Percentiles rank a stretch among this genome's conserved stretches.
These are phyloP conservation scores for Rubroboletus satanas DNA, from an alignment of 768 basidiomycete genomes.

Conservation along the genomic window DNA sequence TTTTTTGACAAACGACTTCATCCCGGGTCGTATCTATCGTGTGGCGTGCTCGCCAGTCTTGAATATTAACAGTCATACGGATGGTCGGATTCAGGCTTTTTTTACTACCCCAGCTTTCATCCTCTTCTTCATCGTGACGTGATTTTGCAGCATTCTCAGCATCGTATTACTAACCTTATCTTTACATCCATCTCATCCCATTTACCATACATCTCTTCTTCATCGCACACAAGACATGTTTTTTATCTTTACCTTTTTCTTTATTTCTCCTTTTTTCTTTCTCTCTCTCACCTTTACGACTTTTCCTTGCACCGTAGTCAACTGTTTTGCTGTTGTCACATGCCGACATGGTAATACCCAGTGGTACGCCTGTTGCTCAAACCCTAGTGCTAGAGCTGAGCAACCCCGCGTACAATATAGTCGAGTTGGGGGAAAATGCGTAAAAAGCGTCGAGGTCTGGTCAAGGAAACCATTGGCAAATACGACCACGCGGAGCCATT, in stretches of 20 bases:
- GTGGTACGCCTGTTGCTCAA: not conserved
- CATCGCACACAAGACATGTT: not conserved
- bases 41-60: not conserved
- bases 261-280: not conserved
- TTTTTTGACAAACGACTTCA: not conserved
- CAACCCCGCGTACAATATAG: not conserved
- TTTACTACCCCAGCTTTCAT: not conserved
- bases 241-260: not conserved
- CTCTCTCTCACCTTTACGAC: not conserved
- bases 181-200: constrained; percentile 1
- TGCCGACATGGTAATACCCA: constrained; percentile 4
- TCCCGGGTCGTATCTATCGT: not conserved
- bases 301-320: not conserved
- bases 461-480: not conserved
- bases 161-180: constrained; percentile 20
- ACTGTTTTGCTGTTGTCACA: constrained; percentile 1
- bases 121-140: not conserved
- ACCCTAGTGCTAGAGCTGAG: too few relatives aligned
- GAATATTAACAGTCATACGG: constrained; percentile 6
- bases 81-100: constrained; percentile 10
- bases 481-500: too few relatives aligned
- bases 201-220: not conserved
- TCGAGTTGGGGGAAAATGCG: not conserved
- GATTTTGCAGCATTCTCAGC: constrained; percentile 12
- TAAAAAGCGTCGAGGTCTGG: not conserved